Evolutionary conservation across 1,284 basidiomycete genomes (phyloP).

Genomic region (Heliocybe sulcata): DNA sequence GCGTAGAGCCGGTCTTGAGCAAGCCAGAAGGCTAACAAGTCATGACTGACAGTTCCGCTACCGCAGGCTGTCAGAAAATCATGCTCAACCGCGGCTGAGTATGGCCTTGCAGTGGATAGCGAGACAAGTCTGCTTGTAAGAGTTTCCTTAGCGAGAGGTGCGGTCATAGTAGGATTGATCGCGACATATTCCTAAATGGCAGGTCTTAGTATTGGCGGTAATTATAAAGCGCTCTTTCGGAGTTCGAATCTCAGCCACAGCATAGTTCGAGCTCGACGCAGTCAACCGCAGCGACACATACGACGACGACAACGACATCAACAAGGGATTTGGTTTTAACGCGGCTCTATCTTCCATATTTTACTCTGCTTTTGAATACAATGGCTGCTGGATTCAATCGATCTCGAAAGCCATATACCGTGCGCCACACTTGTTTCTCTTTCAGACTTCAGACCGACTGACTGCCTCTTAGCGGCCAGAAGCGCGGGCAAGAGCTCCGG

Average conservation of each 20-base stretch:
- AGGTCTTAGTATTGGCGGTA: background rate
- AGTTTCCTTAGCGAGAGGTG: background rate
- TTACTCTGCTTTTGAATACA: background rate
- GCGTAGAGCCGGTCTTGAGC: slow-evolving; percentile 66
- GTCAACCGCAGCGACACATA: background rate
- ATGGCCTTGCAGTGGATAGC: slow-evolving; percentile 13
- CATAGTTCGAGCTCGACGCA: background rate
- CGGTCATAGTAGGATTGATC: background rate
- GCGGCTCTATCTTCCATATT: slow-evolving; percentile 1
- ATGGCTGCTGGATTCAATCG: slow-evolving; percentile 20
- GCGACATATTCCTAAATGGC: background rate
- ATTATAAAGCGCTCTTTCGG: background rate
- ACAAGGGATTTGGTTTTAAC: background rate
- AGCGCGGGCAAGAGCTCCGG: slow-evolving; percentile 32
- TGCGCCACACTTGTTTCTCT: slow-evolving; percentile 20
- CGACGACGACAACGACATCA: background rate
- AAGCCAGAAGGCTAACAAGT: slow-evolving; percentile 50
- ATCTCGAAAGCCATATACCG: slow-evolving; percentile 42
- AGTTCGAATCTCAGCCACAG: background rate
- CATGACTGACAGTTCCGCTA: slow-evolving; percentile 34
- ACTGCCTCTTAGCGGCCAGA: slow-evolving; percentile 34
- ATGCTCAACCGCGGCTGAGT: slow-evolving; percentile 42
- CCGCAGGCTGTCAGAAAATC: slow-evolving; percentile 50
- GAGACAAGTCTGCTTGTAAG: background rate
- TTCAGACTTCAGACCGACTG: slow-evolving; percentile 6